Percentiles rank a stretch among this genome's conserved stretches.
phyloP scores from a whole-genome alignment of 371 early-diverging fungal species.

The Zancudomyces culisetae region DNA sequence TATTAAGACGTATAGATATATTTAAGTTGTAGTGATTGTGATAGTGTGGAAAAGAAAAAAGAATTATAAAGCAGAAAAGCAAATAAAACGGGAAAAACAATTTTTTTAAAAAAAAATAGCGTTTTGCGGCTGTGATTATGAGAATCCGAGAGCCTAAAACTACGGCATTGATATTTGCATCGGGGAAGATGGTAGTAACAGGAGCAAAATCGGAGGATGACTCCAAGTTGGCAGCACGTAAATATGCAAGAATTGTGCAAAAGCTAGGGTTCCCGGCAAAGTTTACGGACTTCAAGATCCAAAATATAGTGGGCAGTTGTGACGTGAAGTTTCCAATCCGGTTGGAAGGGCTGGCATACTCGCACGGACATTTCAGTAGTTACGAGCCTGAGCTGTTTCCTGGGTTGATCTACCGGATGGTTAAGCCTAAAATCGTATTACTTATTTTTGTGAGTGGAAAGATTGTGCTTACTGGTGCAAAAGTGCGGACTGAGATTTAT shows the following conservation, averaged over 20 bases:
- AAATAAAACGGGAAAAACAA: not conserved
- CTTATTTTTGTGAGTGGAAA: conserved; percentile 99
- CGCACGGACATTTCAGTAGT: conserved; percentile 94
- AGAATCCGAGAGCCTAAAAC: conserved; percentile 99
- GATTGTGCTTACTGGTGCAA: conserved; percentile 99
- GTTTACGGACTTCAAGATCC: conserved; percentile 99
- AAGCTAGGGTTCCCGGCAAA: conserved; percentile 98
- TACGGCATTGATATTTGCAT: conserved; percentile 99
- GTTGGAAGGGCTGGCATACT: conserved; percentile 95
- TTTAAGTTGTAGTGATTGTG: not conserved
- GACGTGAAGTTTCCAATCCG: conserved; percentile 99
- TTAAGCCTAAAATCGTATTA: conserved; percentile 98
- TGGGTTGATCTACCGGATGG: conserved; percentile 99
- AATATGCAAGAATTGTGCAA: conserved; percentile 99
- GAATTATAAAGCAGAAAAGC: not conserved
- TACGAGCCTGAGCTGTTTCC: conserved; percentile 99
- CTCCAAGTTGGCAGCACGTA: conserved; percentile 93
- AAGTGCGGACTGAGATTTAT: conserved; percentile 98
- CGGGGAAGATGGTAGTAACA: conserved; percentile 99
- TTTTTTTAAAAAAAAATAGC: conserved; percentile 30
- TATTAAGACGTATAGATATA: conserved; percentile 24
- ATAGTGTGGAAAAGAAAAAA: not conserved
- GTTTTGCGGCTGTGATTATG: conserved; percentile 99
- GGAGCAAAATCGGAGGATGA: conserved; percentile 94
- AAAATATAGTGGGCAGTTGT: conserved; percentile 99